phyloP scores from a whole-genome alignment of 1,284 basidiomycete genomes.

The Ceratobasidium papillatum region DNA sequence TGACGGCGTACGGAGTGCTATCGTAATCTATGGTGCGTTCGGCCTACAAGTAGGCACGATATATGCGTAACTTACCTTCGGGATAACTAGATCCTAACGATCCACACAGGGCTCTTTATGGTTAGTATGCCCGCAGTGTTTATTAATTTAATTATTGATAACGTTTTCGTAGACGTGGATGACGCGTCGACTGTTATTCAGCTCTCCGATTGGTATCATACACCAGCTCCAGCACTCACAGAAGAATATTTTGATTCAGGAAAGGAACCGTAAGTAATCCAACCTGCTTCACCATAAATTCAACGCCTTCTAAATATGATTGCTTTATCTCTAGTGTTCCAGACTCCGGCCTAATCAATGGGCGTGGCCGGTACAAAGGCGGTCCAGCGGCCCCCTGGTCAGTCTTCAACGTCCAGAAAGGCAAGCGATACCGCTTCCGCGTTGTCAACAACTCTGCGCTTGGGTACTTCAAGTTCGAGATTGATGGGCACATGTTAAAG shows the following conservation, averaged over 20 bases:
- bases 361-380: conserved; percentile 56
- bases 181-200: conserved; percentile 52
- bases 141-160: no score
- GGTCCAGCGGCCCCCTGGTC: conserved; percentile 52
- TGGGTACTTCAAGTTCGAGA: conserved; percentile 47
- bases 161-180: conserved; percentile 35
- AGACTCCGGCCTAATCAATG: conserved; percentile 62
- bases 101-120: conserved; percentile 31
- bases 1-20: conserved; percentile 44
- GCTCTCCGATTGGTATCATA: conserved; percentile 58
- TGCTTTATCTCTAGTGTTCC: conserved; percentile 50
- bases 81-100: conserved; percentile 18
- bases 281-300: conserved; percentile 33
- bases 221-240: conserved; percentile 45
- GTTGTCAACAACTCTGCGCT: conserved; percentile 57
- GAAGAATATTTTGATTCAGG: conserved; percentile 28
- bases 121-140: no score
- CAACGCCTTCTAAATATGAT: conserved; percentile 41
- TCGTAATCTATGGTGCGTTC: conserved; percentile 48
- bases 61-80: conserved; percentile 50
- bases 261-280: conserved; percentile 39
- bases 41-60: not conserved
- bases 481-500: conserved; percentile 46
- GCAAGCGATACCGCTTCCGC: conserved; percentile 61
- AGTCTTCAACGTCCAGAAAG: conserved; percentile 52